These are phyloP conservation scores for Penicillium thymicola DNA, from an alignment of 2,329 filamentous ascomycete species.

Conservation along the genomic window DNA sequence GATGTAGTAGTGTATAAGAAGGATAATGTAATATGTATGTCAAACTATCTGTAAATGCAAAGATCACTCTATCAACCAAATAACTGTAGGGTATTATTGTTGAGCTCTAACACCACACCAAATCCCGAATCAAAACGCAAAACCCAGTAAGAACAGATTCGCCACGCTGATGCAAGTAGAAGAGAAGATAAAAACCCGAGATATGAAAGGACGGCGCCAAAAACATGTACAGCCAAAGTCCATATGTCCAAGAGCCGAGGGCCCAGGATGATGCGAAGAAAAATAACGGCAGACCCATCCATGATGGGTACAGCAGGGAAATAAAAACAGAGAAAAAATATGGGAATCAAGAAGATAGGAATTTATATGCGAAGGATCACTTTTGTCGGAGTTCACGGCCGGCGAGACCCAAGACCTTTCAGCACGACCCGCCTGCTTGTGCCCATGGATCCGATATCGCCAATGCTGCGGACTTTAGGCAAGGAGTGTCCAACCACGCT, in stretches of 20 bases:
- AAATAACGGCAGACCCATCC: slow-evolving; percentile 5
- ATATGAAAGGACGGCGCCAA: slow-evolving; percentile 1
- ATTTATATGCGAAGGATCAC: not conserved
- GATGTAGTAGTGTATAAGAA: not conserved
- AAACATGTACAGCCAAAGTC: slow-evolving; percentile 3
- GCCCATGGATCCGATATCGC: slow-evolving; percentile 37
- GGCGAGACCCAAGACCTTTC: slow-evolving; percentile 33
- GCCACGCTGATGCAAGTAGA: slow-evolving; percentile 27
- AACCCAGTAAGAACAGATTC: slow-evolving; percentile 17
- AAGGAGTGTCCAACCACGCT: slow-evolving; percentile 13
- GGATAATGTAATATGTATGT: not conserved
- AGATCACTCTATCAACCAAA: slow-evolving; percentile 4
- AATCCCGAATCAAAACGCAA: slow-evolving; percentile 8
- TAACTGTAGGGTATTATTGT: slow-evolving; percentile 12
- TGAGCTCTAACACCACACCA: slow-evolving; percentile 9
- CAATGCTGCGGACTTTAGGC: slow-evolving; percentile 38
- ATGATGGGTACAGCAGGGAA: not conserved
- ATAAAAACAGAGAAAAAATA: not conserved
- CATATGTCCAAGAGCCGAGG: slow-evolving; percentile 6
- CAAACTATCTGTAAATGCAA: not conserved
- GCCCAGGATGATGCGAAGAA: slow-evolving; percentile 5
- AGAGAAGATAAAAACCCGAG: slow-evolving; percentile 12
- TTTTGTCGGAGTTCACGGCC: slow-evolving; percentile 1
- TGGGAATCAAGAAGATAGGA: not conserved
- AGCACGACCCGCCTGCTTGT: slow-evolving; percentile 40